Evolutionary conservation across 148 eudicot species (phyloP).

Genomic region (Cornus controversa): DNA sequence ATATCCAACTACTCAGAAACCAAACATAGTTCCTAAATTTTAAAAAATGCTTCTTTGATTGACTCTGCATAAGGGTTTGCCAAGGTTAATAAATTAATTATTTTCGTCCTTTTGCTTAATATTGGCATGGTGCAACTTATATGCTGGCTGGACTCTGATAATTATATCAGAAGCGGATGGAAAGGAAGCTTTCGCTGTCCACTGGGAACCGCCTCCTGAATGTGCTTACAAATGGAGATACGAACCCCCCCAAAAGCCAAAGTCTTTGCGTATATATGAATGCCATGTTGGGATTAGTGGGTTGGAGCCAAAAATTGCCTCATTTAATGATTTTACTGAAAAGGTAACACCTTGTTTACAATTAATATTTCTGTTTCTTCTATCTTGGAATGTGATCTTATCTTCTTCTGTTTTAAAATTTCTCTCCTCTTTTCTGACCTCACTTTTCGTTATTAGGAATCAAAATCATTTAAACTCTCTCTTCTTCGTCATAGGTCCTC

Average conservation of each 20-base stretch:
- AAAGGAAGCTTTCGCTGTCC: conserved; percentile 78
- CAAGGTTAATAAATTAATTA: neutral
- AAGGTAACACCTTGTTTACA: conserved; percentile 38
- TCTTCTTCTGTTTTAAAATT: neutral
- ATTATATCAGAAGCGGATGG: conserved; percentile 59
- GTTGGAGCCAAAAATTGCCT: conserved; percentile 67
- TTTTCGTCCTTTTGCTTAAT: neutral
- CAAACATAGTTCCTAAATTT: neutral
- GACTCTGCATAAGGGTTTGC: neutral
- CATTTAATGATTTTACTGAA: conserved; percentile 70
- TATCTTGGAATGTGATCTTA: neutral
- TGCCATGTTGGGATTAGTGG: conserved; percentile 94
- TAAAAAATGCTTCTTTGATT: neutral
- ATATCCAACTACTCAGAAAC: neutral
- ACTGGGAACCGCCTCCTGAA: conserved; percentile 96
- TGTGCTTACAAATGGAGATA: conserved; percentile 71
- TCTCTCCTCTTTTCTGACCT: neutral
- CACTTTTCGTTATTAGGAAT: neutral
- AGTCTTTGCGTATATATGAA: conserved; percentile 88
- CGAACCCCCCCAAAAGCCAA: conserved; percentile 58
- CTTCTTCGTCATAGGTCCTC: conserved; percentile 56
- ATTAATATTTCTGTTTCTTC: neutral
- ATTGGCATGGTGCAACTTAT: conserved; percentile 2
- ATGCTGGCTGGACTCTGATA: conserved; percentile 7
- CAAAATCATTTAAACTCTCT: neutral